Base-by-base conservation (phyloP, 108 stramenopile species). In the Fragilariopsis cylindrus region DNA sequence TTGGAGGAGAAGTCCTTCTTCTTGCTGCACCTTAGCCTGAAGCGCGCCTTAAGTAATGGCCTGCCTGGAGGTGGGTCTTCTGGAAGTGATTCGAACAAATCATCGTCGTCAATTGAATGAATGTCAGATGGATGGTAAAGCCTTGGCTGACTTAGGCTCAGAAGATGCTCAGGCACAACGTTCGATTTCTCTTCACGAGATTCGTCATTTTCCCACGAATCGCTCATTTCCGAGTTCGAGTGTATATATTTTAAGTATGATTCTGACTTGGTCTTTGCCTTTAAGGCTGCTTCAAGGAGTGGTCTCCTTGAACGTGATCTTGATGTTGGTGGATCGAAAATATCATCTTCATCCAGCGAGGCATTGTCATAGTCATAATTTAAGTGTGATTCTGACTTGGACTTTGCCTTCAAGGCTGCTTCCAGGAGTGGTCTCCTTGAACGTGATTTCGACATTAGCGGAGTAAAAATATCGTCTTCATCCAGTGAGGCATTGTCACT, bases 381-480 rank as follows among this genome's bases (percentile, higher is more conserved):
- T 19, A 13, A 52, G 50, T 52, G 9, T 52, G 13, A 13, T 13
- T 52, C 50, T 13, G 50, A 52, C 50, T 13, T 52, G 3, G 50
- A 52, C 13, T 52, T 52, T 9, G 50, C 50, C 50, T 13, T 52
- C 39, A 60, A 9, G 12, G 58, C 58, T 21, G 58, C 58, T 21
- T 16, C 19, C 5, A 60, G 21, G 11, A 60, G 21, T 21, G 58
- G 58, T 60, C 41, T 60, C 21, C 41, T 60, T 21, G 58, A 21
- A 18, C 7, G 58, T 12, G 21, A 5, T 30, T 2, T 30, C 1
- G 30, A 30, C 30, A 2, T 2, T 30, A 21, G 9, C 3, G 19
- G 21, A 60, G 58, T 11, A 60, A 60, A 60, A 21, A 60, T 41
- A 11, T 60, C 58, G 19, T 60, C 21, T 41, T 60, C 58, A 30